Percentiles rank a stretch among this genome's conserved stretches.
Evolutionary conservation across 768 basidiomycete species (phyloP).

Genomic region (Hygrocybe coccinea): DNA sequence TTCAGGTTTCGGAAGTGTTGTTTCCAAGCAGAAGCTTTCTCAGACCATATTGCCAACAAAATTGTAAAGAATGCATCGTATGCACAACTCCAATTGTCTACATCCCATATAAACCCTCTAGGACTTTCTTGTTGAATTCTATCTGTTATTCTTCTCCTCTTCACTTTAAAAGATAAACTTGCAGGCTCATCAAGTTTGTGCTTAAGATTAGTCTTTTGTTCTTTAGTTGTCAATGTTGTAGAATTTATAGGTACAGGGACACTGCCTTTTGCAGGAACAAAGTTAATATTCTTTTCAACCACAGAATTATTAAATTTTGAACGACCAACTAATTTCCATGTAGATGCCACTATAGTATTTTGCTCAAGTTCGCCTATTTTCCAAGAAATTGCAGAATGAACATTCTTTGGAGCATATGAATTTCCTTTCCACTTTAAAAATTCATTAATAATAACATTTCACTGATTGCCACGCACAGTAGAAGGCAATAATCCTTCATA

Average conservation of each 20-base stretch:
- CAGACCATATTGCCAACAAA: not conserved
- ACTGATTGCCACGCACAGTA: slow-evolving; percentile 16
- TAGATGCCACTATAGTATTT: slow-evolving; percentile 3
- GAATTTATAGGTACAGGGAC: not conserved
- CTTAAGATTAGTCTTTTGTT: not conserved
- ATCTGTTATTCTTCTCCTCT: not conserved
- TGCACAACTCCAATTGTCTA: not conserved
- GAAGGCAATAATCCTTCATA: not conserved
- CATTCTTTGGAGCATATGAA: slow-evolving; percentile 16
- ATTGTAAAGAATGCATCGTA: too few relatives aligned
- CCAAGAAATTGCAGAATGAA: slow-evolving; percentile 8
- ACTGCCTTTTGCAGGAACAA: not conserved
- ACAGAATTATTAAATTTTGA: not conserved
- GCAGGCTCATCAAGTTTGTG: not conserved
- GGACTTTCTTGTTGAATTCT: not conserved
- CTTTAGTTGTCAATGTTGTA: not conserved
- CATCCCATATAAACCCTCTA: not conserved
- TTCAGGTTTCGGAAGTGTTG: not conserved
- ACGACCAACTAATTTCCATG: slow-evolving; percentile 11
- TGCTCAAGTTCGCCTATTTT: slow-evolving; percentile 1
- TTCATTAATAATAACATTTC: slow-evolving; percentile 29
- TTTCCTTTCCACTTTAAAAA: slow-evolving; percentile 16
- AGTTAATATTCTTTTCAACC: not conserved
- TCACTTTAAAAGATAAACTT: not conserved
- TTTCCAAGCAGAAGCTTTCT: not conserved